Evolutionary conservation across 805 yeast species (phyloP).

Genomic region (Priceomyces haplophilus): DNA sequence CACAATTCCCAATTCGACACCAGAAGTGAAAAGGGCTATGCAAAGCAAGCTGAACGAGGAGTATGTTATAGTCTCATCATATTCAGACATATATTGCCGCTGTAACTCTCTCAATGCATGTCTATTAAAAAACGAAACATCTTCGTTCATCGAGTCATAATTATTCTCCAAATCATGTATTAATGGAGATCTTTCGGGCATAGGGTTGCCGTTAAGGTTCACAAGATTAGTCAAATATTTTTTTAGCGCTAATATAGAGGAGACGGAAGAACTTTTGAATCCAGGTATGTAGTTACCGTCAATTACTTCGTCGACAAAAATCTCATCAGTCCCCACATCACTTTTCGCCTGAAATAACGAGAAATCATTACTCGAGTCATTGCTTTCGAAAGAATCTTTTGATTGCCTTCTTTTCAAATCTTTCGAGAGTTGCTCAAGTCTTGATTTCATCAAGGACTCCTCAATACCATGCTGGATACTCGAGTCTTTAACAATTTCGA

Average conservation of each 20-base stretch:
- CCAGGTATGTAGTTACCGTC: neutral
- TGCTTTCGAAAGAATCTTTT: conserved; percentile 1
- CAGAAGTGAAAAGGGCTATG: conserved; percentile 35
- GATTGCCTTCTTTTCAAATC: neutral
- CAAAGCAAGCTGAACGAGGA: conserved; percentile 35
- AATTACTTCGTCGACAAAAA: neutral
- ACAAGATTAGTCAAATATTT: conserved; percentile 15
- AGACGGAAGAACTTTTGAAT: neutral
- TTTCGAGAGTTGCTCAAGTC: conserved; percentile 23
- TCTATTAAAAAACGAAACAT: conserved; percentile 23
- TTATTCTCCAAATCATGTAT: conserved; percentile 11
- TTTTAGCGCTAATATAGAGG: conserved; percentile 12
- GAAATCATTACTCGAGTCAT: conserved; percentile 2
- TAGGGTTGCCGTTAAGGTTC: conserved; percentile 6
- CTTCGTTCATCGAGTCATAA: conserved; percentile 36
- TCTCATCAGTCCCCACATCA: neutral
- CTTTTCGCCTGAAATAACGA: neutral
- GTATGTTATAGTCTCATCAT: conserved; percentile 35
- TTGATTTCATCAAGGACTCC: conserved; percentile 17
- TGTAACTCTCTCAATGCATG: conserved; percentile 16
- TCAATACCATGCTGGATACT: conserved; percentile 28
- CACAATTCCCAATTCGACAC: conserved; percentile 39
- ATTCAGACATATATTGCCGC: conserved; percentile 29
- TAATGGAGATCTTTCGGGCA: conserved; percentile 7
- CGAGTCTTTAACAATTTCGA: conserved; percentile 31